Evolutionary conservation across 176 grass and related monocot species (phyloP).

Genomic region (Oryza glumipatula): DNA sequence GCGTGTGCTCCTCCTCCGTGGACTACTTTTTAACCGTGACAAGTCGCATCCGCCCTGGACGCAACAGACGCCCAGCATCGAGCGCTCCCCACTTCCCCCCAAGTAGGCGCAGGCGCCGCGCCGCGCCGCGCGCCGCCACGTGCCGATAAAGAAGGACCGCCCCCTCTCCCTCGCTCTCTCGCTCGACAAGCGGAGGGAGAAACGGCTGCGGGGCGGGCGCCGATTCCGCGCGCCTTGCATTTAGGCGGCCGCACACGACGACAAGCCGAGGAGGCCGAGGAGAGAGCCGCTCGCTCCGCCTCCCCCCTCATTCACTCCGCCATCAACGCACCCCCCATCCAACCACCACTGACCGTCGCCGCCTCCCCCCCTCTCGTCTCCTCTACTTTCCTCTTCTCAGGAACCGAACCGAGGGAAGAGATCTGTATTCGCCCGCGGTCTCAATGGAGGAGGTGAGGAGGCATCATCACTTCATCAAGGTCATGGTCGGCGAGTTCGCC

Average conservation of each 20-base stretch:
- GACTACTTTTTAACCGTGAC: background rate
- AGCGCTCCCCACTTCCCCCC: background rate
- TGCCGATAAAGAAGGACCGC: background rate
- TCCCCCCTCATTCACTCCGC: background rate
- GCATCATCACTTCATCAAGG: conserved; percentile 51
- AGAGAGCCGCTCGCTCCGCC: no score
- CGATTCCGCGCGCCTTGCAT: conserved; percentile 4
- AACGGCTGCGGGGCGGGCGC: background rate
- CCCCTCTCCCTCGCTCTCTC: no score
- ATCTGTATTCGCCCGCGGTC: background rate
- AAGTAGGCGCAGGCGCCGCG: background rate
- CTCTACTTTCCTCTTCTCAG: background rate
- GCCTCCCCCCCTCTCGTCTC: background rate
- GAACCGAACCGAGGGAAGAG: background rate
- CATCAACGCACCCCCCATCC: conserved; percentile 4
- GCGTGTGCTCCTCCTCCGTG: background rate
- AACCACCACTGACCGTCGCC: background rate
- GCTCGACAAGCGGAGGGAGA: no score
- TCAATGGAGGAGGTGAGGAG: conserved; percentile 24
- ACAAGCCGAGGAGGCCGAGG: no score
- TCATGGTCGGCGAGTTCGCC: conserved; percentile 46
- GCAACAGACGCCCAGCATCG: background rate
- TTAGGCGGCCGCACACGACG: background rate
- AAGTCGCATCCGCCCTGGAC: background rate
- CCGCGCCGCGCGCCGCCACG: background rate